Evolutionary conservation across 106 monocot species (phyloP).

Genomic region (Phalaenopsis equestris): DNA sequence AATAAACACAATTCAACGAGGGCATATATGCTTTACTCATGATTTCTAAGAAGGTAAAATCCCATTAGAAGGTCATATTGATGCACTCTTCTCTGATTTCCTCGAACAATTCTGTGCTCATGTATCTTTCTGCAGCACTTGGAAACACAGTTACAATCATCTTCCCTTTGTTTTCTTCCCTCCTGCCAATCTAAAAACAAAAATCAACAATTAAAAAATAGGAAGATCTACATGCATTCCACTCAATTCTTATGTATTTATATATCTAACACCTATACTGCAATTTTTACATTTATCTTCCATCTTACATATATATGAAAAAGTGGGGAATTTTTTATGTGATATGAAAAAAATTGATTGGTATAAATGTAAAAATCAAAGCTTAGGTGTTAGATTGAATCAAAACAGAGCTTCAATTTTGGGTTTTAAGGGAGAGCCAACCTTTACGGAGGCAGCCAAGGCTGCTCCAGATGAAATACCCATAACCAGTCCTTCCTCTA

Average conservation of each 20-base stretch:
- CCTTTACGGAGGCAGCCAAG: constrained; percentile 80
- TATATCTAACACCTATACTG: neutral
- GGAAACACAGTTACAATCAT: constrained; percentile 40
- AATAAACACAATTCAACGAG: too few species aligned
- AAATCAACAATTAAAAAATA: neutral
- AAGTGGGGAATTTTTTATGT: too few species aligned
- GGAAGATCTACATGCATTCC: too few species aligned
- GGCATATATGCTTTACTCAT: too few species aligned
- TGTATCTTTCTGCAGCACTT: constrained; percentile 75
- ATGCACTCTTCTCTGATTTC: constrained; percentile 60
- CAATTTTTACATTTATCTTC: too few species aligned
- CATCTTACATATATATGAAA: too few species aligned
- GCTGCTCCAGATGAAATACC: constrained; percentile 91
- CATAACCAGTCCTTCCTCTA: constrained; percentile 75
- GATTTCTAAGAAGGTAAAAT: too few species aligned
- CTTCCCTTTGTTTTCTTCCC: constrained; percentile 48
- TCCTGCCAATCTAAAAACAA: constrained; percentile 35
- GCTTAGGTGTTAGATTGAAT: too few species aligned
- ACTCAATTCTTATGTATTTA: neutral
- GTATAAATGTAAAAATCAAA: too few species aligned
- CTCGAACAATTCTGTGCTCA: constrained; percentile 73
- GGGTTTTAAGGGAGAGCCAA: constrained; percentile 6
- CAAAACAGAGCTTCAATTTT: too few species aligned
- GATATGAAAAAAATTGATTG: too few species aligned
- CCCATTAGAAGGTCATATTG: constrained; percentile 28